A percentile compares a stretch with the other conserved stretches of the same genome.
These are phyloP conservation scores for Aspergillus heteromorphus DNA, from an alignment of 495 filamentous ascomycete genomes.

Conservation along the genomic window DNA sequence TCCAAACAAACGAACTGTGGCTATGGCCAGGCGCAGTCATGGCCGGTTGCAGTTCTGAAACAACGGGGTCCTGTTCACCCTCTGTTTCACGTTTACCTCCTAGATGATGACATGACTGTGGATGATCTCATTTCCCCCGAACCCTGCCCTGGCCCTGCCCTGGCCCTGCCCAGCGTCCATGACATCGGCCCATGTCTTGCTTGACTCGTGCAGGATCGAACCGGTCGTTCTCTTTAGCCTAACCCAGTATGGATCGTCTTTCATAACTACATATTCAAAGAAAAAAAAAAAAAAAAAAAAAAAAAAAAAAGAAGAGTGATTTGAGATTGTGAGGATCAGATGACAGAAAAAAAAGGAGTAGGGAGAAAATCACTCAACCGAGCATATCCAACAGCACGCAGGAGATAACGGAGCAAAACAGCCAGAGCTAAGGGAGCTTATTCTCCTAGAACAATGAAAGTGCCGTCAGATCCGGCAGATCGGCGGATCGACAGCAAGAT, in stretches of 20 bases:
- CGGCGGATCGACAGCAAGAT: background rate
- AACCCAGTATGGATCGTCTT: background rate
- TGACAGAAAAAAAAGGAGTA: background rate
- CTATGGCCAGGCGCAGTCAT: conserved; percentile 24
- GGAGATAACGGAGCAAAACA: background rate
- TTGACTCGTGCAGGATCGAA: background rate
- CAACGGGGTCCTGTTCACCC: conserved; percentile 5
- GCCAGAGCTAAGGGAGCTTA: background rate
- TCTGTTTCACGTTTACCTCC: background rate
- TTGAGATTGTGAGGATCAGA: background rate
- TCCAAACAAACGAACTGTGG: conserved; percentile 13
- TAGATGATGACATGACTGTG: background rate
- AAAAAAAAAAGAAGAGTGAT: too few species aligned
- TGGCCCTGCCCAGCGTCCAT: too few species aligned
- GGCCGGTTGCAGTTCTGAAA: conserved; percentile 15
- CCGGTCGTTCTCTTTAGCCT: background rate
- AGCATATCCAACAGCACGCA: background rate
- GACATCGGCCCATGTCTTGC: background rate
- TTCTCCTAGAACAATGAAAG: background rate
- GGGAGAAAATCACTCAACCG: background rate
- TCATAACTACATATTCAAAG: background rate
- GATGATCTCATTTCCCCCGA: background rate
- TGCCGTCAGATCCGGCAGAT: background rate
- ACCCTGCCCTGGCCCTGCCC: too few species aligned
- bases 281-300: too few species aligned